phyloP scores from a whole-genome alignment of 805 yeast species.

The Kuraishia piskuri region DNA sequence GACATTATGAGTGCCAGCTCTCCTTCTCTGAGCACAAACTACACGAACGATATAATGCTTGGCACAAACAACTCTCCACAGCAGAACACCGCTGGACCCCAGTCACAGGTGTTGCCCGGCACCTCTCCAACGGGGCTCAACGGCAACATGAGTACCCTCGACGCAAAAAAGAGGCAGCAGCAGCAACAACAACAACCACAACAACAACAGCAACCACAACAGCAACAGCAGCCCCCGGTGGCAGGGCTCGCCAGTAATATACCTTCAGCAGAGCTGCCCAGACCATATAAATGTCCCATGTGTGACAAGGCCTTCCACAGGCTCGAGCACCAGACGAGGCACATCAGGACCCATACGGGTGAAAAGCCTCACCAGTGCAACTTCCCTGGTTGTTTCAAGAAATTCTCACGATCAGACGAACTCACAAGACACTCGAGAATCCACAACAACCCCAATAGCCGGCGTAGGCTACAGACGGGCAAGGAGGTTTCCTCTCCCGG shows the following conservation, averaged over 20 bases:
- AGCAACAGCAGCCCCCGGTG: neutral
- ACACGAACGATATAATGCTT: neutral
- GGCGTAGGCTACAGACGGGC: constrained; percentile 28
- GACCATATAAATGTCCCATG: constrained; percentile 68
- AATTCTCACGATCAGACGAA: constrained; percentile 65
- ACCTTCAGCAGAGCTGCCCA: constrained; percentile 6
- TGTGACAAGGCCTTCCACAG: constrained; percentile 72
- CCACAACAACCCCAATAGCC: constrained; percentile 62
- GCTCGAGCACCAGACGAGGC: constrained; percentile 72
- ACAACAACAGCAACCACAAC: neutral
- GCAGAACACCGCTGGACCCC: neutral
- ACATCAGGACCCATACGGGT: constrained; percentile 74
- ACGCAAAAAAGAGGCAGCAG: neutral
- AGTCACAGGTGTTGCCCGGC: neutral
- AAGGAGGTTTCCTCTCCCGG: constrained; percentile 2
- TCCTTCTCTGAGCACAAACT: neutral
- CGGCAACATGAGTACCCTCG: neutral
- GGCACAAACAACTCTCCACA: neutral
- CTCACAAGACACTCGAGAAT: constrained; percentile 66
- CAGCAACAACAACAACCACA: neutral
- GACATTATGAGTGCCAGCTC: neutral
- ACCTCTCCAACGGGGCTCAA: neutral
- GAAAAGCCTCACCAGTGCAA: constrained; percentile 76
- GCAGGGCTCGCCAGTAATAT: neutral
- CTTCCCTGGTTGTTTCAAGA: constrained; percentile 61